These are phyloP conservation scores for Termitomyces titanicus DNA, from an alignment of 768 basidiomycete species.

Conservation along the genomic window DNA sequence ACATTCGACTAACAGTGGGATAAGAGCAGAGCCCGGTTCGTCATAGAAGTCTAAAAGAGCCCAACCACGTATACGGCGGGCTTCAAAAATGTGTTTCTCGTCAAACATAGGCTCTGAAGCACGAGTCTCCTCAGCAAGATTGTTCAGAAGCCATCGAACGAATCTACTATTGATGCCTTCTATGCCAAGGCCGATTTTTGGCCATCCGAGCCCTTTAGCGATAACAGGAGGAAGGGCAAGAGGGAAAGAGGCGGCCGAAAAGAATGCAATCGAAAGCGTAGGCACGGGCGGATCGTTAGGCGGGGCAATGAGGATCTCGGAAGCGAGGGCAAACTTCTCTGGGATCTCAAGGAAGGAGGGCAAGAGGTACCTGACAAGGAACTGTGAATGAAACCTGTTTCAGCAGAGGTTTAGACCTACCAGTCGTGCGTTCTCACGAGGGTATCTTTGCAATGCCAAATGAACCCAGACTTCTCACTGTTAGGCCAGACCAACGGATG, in stretches of 20 bases:
- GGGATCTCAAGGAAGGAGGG: constrained; percentile 78
- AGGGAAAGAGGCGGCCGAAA: constrained; percentile 80
- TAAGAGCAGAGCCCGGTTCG: constrained; percentile 53
- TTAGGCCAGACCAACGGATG: constrained; percentile 87
- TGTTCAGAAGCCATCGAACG: constrained; percentile 64
- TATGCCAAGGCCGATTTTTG: constrained; percentile 69
- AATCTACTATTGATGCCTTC: constrained; percentile 83
- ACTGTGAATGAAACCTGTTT: background rate
- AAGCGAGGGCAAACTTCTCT: constrained; percentile 55
- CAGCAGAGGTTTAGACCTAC: constrained; percentile 33
- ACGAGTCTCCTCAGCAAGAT: constrained; percentile 29
- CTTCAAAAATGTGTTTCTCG: constrained; percentile 16
- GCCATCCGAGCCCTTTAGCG: constrained; percentile 85
- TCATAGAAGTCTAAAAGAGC: constrained; percentile 69
- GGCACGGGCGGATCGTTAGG: constrained; percentile 29
- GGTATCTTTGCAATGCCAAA: constrained; percentile 72
- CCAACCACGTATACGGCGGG: constrained; percentile 68
- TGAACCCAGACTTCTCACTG: constrained; percentile 66
- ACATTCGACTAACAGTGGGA: constrained; percentile 72
- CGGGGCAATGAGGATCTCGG: constrained; percentile 29
- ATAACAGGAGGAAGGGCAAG: constrained; percentile 73
- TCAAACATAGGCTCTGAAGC: constrained; percentile 10
- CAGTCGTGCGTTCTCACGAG: constrained; percentile 82
- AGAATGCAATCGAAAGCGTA: constrained; percentile 70
- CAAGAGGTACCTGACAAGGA: constrained; percentile 64